These are phyloP conservation scores for Pseudogymnoascus sp. DNA, from an alignment of 2,329 filamentous ascomycete genomes.

Conservation along the genomic window DNA sequence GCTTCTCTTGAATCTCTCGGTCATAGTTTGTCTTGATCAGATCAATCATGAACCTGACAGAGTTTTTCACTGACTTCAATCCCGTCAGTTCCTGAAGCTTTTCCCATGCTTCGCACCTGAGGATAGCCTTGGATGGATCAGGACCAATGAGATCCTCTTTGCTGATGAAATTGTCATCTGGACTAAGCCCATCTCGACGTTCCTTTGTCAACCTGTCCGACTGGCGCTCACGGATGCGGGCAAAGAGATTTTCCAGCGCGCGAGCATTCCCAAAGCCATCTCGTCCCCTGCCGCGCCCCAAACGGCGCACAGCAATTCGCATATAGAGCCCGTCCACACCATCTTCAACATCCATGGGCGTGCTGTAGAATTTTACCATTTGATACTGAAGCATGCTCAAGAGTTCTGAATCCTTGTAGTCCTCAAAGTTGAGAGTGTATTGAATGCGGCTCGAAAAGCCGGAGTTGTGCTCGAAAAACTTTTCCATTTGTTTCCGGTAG, in stretches of 20 bases:
- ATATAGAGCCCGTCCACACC: constrained; percentile 54
- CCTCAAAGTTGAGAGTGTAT: constrained; percentile 55
- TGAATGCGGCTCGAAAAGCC: constrained; percentile 66
- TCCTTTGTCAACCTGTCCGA: constrained; percentile 45
- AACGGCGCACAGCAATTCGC: constrained; percentile 53
- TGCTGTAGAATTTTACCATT: constrained; percentile 49
- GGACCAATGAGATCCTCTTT: constrained; percentile 67
- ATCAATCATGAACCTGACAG: constrained; percentile 52
- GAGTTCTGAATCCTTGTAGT: constrained; percentile 62
- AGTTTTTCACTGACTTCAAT: constrained; percentile 53
- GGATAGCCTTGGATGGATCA: constrained; percentile 49
- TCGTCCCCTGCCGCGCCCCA: constrained; percentile 55
- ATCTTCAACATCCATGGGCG: constrained; percentile 52
- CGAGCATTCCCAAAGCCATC: constrained; percentile 70
- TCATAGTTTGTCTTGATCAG: constrained; percentile 57
- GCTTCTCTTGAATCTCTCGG: constrained; percentile 56
- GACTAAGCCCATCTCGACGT: constrained; percentile 30
- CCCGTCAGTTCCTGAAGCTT: constrained; percentile 54
- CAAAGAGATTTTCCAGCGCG: constrained; percentile 55
- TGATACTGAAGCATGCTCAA: constrained; percentile 50
- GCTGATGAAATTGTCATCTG: constrained; percentile 53
- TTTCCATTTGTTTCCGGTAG: constrained; percentile 68
- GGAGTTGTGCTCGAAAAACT: constrained; percentile 67
- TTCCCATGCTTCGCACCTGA: constrained; percentile 47
- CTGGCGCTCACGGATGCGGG: constrained; percentile 51